Evolutionary conservation across 345 rosid genomes (phyloP).

Genomic region (Citrus inodora): DNA sequence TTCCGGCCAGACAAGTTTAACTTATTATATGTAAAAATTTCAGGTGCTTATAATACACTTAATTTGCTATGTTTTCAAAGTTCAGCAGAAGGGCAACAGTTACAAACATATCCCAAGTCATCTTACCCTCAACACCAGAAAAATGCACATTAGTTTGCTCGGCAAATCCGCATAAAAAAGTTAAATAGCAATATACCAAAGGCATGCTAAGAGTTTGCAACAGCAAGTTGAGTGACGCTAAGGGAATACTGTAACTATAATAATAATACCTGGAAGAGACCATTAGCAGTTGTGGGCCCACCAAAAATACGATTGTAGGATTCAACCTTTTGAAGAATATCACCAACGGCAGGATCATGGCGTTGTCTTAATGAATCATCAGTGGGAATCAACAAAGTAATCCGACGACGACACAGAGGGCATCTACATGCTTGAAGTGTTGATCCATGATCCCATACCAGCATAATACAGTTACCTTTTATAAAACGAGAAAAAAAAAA

Average conservation of each 20-base stretch:
- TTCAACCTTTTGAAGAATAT: conserved; percentile 51
- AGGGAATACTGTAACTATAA: neutral
- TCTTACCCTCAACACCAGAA: neutral
- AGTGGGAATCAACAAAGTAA: conserved; percentile 72
- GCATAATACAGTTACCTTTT: conserved; percentile 78
- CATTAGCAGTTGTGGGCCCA: conserved; percentile 26
- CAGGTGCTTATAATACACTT: neutral
- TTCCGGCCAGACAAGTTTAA: neutral
- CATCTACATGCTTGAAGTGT: conserved; percentile 73
- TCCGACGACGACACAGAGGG: conserved; percentile 83
- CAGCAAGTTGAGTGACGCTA: neutral
- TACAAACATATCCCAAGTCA: neutral
- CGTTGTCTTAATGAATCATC: conserved; percentile 54
- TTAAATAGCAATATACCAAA: neutral
- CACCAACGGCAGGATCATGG: conserved; percentile 36
- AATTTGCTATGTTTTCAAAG: neutral
- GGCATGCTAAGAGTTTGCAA: neutral
- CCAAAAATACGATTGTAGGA: conserved; percentile 76
- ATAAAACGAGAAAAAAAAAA: neutral
- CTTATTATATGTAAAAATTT: neutral
- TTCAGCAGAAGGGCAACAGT: neutral
- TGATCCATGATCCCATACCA: conserved; percentile 78
- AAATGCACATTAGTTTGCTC: neutral
- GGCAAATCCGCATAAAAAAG: neutral
- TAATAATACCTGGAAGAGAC: conserved; percentile 58